A percentile compares a stretch with the other conserved stretches of the same genome.
Conservation (phyloP, 176 grass and related monocot species). For the Aegilops sharonensis region DNA sequence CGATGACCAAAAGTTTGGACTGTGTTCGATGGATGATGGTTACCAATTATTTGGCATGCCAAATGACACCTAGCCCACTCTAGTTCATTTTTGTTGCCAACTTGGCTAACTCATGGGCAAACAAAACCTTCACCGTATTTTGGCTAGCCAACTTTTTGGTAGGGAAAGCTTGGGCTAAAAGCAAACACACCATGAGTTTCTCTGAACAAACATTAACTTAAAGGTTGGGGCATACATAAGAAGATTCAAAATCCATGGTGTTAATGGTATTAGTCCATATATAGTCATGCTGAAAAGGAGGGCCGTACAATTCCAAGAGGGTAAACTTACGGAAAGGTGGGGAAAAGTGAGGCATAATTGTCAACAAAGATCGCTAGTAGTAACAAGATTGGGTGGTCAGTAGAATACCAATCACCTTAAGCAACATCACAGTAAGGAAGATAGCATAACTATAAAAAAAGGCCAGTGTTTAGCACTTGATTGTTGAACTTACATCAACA, state of each 20-base stretch:
- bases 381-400: neutral
- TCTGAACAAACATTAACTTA: neutral
- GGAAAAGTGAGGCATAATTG: neutral
- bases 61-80: neutral
- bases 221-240: neutral
- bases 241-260: neutral
- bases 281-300: neutral
- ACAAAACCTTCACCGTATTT: neutral
- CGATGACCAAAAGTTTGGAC: neutral
- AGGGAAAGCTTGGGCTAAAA: neutral
- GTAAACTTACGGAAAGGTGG: neutral
- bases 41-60: neutral
- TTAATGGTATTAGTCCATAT: neutral
- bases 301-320: neutral
- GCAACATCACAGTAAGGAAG: neutral
- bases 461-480: neutral
- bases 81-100: neutral
- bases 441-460: neutral
- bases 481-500: conserved; percentile 88
- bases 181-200: neutral
- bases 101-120: neutral
- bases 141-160: neutral
- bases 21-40: neutral
- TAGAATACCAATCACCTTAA: neutral
- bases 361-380: neutral